These are phyloP conservation scores for Microbotryum silenes-acaulis DNA, from an alignment of 1,284 basidiomycete species.

Conservation along the genomic window DNA sequence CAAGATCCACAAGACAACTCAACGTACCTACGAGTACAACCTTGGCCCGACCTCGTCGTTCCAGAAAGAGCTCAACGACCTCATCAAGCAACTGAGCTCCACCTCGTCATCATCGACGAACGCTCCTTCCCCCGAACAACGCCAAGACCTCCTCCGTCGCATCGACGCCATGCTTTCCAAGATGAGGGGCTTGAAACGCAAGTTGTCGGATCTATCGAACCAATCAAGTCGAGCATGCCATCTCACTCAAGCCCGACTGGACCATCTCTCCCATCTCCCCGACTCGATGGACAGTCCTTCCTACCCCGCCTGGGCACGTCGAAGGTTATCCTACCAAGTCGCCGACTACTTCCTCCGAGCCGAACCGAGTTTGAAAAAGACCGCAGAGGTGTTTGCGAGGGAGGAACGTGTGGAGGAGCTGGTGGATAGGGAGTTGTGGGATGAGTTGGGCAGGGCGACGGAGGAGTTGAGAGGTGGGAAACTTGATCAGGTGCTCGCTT, in stretches of 20 bases:
- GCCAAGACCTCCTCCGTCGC: constrained; percentile 52
- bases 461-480: constrained; percentile 58
- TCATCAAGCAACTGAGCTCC: constrained; percentile 46
- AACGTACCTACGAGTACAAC: constrained; percentile 71
- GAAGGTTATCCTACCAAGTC: constrained; percentile 77
- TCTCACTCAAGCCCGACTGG: constrained; percentile 45
- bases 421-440: constrained; percentile 65
- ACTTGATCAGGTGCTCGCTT: constrained; percentile 83
- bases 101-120: constrained; percentile 42
- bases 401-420: constrained; percentile 66
- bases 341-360: constrained; percentile 81
- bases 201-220: constrained; percentile 49
- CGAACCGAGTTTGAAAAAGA: constrained; percentile 51
- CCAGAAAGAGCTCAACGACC: constrained; percentile 42
- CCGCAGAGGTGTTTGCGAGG: constrained; percentile 59
- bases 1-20: constrained; percentile 68
- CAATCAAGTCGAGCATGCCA: constrained; percentile 7
- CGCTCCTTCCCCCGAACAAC: constrained; percentile 34
- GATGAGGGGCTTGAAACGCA: constrained; percentile 68
- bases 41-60: constrained; percentile 47
- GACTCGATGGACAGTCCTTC: constrained; percentile 52
- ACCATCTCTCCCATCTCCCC: constrained; percentile 60
- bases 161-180: constrained; percentile 68
- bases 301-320: constrained; percentile 67
- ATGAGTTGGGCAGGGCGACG: constrained; percentile 73